Evolutionary conservation across 768 basidiomycete species (phyloP).

Genomic region (Suillus subalutaceus): DNA sequence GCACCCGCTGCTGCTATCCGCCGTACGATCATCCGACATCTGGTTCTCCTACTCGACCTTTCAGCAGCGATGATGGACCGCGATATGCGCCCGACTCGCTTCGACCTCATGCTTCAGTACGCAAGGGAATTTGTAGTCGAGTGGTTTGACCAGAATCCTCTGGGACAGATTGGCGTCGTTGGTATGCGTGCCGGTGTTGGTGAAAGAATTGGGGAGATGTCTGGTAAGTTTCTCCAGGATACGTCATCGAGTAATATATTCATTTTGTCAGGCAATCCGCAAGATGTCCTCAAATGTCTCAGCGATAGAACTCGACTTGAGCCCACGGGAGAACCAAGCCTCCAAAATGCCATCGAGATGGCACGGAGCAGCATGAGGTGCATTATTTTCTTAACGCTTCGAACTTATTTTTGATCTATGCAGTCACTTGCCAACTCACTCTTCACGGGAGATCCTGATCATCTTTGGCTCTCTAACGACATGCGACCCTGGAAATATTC

Average conservation of each 20-base stretch:
- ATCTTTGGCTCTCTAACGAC: constrained; percentile 96
- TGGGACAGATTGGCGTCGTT: constrained; percentile 95
- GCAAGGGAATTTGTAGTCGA: constrained; percentile 90
- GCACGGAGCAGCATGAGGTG: constrained; percentile 92
- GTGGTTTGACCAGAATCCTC: constrained; percentile 99
- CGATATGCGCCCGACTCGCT: constrained; percentile 94
- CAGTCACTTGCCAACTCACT: constrained; percentile 97
- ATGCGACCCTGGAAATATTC: constrained; percentile 96
- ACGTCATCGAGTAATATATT: constrained; percentile 9
- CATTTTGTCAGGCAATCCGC: constrained; percentile 76
- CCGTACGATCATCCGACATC: constrained; percentile 94
- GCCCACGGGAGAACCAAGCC: constrained; percentile 88
- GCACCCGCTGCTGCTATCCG: constrained; percentile 87
- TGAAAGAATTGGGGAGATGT: constrained; percentile 90
- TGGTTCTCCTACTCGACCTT: constrained; percentile 90
- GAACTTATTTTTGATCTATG: constrained; percentile 12
- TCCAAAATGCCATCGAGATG: constrained; percentile 99
- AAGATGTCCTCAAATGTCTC: constrained; percentile 89
- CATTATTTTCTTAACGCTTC: constrained; percentile 11
- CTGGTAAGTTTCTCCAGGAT: constrained; percentile 56
- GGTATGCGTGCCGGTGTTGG: constrained; percentile 91
- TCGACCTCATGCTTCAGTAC: constrained; percentile 89
- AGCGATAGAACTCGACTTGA: constrained; percentile 87
- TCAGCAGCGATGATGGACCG: constrained; percentile 93
- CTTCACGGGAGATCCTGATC: constrained; percentile 92